These are phyloP conservation scores for Malassezia obtusa DNA, from an alignment of 1,284 basidiomycete species.

Conservation along the genomic window DNA sequence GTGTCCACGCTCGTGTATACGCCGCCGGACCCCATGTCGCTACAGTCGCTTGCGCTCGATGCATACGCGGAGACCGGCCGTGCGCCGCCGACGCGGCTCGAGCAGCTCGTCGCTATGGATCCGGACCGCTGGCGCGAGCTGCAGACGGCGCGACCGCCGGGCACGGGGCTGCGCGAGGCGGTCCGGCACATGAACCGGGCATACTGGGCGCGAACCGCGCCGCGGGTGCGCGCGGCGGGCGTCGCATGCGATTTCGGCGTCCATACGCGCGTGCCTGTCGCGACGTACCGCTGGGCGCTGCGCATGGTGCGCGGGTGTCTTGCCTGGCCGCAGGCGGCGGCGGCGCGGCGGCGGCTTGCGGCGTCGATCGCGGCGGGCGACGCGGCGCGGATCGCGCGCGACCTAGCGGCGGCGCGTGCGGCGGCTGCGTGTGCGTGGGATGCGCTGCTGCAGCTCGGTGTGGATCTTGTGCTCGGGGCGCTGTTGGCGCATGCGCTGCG, in stretches of 20 bases:
- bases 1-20: background rate
- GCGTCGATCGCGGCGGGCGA: background rate
- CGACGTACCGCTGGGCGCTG: background rate
- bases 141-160: background rate
- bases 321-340: background rate
- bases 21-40: constrained; percentile 3
- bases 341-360: background rate
- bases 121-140: constrained; percentile 3
- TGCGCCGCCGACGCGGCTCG: background rate
- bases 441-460: background rate
- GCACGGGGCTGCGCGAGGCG: background rate
- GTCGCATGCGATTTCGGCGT: too few relatives aligned
- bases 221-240: too few relatives aligned
- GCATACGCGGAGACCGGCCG: background rate
- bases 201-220: background rate
- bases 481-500: background rate
- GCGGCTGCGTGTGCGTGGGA: background rate
- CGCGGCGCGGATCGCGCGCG: background rate
- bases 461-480: background rate
- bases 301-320: background rate
- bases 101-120: constrained; percentile 13
- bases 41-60: background rate
- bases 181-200: constrained; percentile 3
- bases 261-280: background rate
- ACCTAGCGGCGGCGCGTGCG: background rate